These are phyloP conservation scores for Laburnicola sp. DNA, from an alignment of 2,329 filamentous ascomycete genomes.

Conservation along the genomic window DNA sequence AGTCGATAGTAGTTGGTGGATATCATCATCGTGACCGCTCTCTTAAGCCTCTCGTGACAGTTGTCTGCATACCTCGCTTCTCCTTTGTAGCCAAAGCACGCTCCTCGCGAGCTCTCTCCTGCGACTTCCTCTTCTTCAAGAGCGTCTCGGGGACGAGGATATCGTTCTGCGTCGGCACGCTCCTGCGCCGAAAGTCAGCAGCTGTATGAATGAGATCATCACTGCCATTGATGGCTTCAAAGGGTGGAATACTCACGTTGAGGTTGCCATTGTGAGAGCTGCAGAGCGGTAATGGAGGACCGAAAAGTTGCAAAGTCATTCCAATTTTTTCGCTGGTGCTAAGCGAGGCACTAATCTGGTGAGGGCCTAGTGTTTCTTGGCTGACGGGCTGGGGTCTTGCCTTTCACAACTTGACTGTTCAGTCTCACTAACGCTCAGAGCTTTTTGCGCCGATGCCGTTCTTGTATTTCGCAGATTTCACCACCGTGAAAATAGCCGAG, in stretches of 20 bases:
- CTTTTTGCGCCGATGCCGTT: no score
- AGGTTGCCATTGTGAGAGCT: conserved; percentile 45
- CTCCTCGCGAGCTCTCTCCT: conserved; percentile 98
- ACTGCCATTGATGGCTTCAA: not conserved
- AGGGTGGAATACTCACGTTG: conserved; percentile 59
- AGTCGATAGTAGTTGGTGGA: conserved; percentile 80
- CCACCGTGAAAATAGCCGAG: no score
- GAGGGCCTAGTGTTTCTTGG: not conserved
- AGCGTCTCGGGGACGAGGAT: conserved; percentile 98
- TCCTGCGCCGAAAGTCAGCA: conserved; percentile 58
- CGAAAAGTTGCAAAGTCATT: conserved; percentile 11
- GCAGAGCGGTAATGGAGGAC: conserved; percentile 50
- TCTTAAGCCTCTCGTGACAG: conserved; percentile 23
- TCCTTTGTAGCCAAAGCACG: conserved; percentile 77
- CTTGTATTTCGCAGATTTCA: no score
- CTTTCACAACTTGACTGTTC: not conserved
- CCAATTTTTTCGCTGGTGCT: conserved; percentile 10
- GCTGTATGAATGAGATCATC: not conserved
- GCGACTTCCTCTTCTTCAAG: conserved; percentile 99
- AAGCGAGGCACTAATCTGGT: conserved; percentile 1
- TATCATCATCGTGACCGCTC: conserved; percentile 73
- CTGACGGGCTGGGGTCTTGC: not conserved
- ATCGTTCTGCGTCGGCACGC: conserved; percentile 91
- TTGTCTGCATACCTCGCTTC: conserved; percentile 77
- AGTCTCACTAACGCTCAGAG: not conserved